These are phyloP conservation scores for Ogataea angusta DNA, from an alignment of 805 yeast species.

Conservation along the genomic window DNA sequence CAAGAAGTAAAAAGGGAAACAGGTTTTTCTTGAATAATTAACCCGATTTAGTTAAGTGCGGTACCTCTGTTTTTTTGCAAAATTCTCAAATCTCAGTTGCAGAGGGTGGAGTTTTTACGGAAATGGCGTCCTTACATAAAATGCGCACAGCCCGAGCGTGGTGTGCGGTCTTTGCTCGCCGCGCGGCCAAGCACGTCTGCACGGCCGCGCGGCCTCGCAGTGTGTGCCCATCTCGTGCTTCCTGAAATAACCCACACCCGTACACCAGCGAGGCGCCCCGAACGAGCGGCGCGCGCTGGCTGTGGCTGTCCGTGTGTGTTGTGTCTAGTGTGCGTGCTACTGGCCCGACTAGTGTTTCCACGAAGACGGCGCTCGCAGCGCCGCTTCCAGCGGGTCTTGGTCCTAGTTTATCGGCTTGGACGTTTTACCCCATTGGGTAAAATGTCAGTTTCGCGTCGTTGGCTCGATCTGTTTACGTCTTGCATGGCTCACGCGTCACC, in stretches of 20 bases:
- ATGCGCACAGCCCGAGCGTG: not conserved
- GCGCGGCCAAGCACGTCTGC: not conserved
- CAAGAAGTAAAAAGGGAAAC: not conserved
- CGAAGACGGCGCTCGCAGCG: no score
- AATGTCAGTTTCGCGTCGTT: slow-evolving; percentile 8
- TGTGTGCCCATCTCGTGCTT: not conserved
- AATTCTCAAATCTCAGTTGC: slow-evolving; percentile 9
- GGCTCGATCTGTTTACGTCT: slow-evolving; percentile 7
- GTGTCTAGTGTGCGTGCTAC: no score
- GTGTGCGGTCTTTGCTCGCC: not conserved
- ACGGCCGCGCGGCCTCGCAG: not conserved
- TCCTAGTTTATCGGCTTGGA: not conserved
- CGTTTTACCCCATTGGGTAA: slow-evolving; percentile 6
- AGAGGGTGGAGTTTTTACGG: not conserved
- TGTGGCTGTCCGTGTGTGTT: no score
- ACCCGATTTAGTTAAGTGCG: slow-evolving; percentile 13
- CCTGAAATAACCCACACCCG: not conserved
- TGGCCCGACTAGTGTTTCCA: no score
- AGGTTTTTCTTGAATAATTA: slow-evolving; percentile 4
- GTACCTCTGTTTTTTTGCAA: slow-evolving; percentile 10
- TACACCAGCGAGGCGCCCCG: not conserved
- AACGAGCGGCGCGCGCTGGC: not conserved
- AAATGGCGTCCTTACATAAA: not conserved
- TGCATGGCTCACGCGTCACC: slow-evolving; percentile 10
- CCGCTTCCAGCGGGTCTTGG: no score